Evolutionary conservation across 176 grass and related monocot genomes (phyloP).

Genomic region (Panicum miliaceum): DNA sequence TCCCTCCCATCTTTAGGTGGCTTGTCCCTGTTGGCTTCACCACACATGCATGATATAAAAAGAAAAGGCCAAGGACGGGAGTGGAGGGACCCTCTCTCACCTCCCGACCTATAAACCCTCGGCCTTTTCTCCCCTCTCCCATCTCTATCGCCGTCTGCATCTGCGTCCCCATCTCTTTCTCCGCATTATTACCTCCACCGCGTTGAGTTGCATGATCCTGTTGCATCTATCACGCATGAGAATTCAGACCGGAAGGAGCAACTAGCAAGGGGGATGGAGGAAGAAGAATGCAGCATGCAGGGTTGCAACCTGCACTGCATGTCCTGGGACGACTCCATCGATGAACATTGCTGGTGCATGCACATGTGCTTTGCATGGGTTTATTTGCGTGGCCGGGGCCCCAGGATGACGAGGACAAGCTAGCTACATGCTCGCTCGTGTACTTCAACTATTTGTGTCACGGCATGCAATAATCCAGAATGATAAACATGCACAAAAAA

Average conservation of each 20-base stretch:
- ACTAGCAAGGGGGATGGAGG: too few species aligned
- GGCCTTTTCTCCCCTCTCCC: not conserved
- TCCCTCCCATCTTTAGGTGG: conserved; percentile 45
- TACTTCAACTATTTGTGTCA: not conserved
- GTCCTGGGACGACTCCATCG: too few species aligned
- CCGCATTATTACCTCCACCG: not conserved
- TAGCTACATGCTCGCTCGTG: not conserved
- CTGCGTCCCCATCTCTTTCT: conserved; percentile 29
- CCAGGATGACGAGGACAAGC: not conserved
- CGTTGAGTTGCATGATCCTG: conserved; percentile 44
- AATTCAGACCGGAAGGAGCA: not conserved
- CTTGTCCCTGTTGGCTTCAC: conserved; percentile 60
- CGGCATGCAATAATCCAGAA: not conserved
- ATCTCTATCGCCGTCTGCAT: conserved; percentile 15
- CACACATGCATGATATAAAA: conserved; percentile 32
- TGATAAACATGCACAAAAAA: not conserved
- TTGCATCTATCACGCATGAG: not conserved
- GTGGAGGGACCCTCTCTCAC: conserved; percentile 41
- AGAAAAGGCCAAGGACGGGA: conserved; percentile 37
- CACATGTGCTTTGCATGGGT: not conserved
- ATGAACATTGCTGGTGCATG: too few species aligned
- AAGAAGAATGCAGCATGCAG: too few species aligned
- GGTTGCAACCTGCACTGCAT: too few species aligned
- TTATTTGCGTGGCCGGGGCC: not conserved
- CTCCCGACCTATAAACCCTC: conserved; percentile 3